Conservation (phyloP, 306 rosid genomes). For the Castanea crenata region DNA sequence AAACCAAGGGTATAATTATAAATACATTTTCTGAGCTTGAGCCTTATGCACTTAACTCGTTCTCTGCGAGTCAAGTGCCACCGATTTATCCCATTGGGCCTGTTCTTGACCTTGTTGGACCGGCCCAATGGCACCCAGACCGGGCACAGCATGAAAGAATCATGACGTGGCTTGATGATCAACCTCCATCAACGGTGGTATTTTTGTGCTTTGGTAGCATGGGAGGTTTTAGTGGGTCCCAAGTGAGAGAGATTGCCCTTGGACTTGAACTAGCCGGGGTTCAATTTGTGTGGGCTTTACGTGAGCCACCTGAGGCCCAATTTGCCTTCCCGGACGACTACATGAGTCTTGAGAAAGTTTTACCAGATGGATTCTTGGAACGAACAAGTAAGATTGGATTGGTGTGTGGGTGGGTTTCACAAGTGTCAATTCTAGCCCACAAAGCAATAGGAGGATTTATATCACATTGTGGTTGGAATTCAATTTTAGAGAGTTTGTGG, state of each 20-base stretch:
- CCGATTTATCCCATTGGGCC: constrained; percentile 36
- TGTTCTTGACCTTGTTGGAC: constrained; percentile 29
- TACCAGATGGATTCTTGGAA: constrained; percentile 42
- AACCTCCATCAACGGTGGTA: constrained; percentile 28
- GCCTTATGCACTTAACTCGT: constrained; percentile 24
- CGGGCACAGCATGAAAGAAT: neutral
- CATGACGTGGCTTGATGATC: constrained; percentile 33
- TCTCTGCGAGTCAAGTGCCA: neutral
- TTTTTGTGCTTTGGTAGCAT: constrained; percentile 43
- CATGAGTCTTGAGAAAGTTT: neutral
- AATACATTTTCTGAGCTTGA: constrained; percentile 51
- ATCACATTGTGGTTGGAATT: constrained; percentile 74
- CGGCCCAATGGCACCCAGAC: constrained; percentile 25
- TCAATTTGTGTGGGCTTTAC: constrained; percentile 47
- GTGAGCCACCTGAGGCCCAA: constrained; percentile 38
- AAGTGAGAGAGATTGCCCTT: constrained; percentile 29
- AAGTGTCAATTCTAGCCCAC: constrained; percentile 44
- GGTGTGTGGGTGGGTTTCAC: constrained; percentile 60
- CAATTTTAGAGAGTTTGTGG: constrained; percentile 62
- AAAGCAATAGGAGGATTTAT: constrained; percentile 49
- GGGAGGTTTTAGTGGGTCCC: constrained; percentile 31
- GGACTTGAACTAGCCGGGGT: constrained; percentile 38
- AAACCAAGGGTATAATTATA: constrained; percentile 41
- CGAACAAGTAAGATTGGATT: constrained; percentile 37
- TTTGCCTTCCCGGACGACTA: constrained; percentile 26